A percentile compares a stretch with the other conserved stretches of the same genome.
Conservation (phyloP, 495 filamentous ascomycete species). For the Penicillium maclennaniae region DNA sequence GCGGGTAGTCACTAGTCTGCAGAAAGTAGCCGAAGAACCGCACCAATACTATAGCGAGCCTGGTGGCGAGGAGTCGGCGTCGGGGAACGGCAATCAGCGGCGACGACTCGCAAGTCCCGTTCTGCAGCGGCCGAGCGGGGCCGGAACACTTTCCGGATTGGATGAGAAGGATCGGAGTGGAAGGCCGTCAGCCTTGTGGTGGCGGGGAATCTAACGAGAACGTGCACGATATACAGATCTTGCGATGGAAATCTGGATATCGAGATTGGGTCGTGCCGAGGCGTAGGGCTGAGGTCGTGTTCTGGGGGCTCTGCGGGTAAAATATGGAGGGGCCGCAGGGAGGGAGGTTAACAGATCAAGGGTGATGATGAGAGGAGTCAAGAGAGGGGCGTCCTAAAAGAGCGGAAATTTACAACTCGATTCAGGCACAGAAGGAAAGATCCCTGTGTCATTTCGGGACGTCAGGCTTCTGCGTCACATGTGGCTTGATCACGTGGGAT, state of each 20-base stretch:
- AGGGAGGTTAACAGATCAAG: not conserved
- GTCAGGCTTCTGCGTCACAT: constrained; percentile 9
- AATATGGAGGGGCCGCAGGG: not conserved
- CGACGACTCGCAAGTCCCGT: constrained; percentile 8
- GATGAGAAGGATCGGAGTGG: constrained; percentile 15
- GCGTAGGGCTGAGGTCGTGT: not conserved
- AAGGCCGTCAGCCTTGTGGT: constrained; percentile 21
- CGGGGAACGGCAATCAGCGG: constrained; percentile 11
- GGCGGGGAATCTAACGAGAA: not conserved
- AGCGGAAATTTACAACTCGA: not conserved
- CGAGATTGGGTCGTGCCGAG: not conserved
- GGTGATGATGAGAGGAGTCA: not conserved
- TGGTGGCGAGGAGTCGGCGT: constrained; percentile 2
- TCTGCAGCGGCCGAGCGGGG: constrained; percentile 17
- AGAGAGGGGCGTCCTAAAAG: not conserved
- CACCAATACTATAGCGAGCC: not conserved
- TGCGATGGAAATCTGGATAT: not conserved
- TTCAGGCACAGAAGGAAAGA: constrained; percentile 3
- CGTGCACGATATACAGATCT: not conserved
- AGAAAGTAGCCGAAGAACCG: not conserved
- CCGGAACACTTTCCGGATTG: constrained; percentile 21
- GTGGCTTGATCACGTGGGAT: not conserved
- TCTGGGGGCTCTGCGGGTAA: not conserved
- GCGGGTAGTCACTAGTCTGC: not conserved
- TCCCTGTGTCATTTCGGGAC: constrained; percentile 1